These are phyloP conservation scores for Chrysosporium keratinophilum DNA, from an alignment of 2,329 filamentous ascomycete genomes.

Conservation along the genomic window DNA sequence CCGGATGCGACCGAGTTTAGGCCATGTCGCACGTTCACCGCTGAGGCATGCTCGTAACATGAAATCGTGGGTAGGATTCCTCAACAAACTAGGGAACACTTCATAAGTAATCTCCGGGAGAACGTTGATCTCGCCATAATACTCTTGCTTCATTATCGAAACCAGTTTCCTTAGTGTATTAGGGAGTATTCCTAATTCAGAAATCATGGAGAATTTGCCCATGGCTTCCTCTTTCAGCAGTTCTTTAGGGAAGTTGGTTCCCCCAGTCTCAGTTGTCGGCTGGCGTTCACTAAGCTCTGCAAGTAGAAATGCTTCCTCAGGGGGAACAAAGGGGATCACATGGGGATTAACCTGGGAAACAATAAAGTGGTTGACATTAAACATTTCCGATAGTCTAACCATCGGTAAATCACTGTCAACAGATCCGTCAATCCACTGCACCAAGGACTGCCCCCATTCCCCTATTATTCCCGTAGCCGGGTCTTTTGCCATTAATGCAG, in stretches of 20 bases:
- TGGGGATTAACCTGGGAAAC: conserved; percentile 96
- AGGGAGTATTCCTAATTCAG: conserved; percentile 70
- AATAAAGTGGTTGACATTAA: conserved; percentile 97
- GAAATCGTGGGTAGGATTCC: conserved; percentile 76
- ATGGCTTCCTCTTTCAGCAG: conserved; percentile 70
- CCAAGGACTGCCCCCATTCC: conserved; percentile 76
- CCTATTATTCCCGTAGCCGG: conserved; percentile 64
- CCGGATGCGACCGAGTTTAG: conserved; percentile 70
- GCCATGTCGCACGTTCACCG: conserved; percentile 85
- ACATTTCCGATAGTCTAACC: conserved; percentile 82
- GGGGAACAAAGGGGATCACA: conserved; percentile 72
- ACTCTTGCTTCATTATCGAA: conserved; percentile 78
- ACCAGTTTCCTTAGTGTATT: conserved; percentile 66
- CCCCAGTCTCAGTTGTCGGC: not conserved
- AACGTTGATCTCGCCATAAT: conserved; percentile 92
- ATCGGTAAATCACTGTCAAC: conserved; percentile 92
- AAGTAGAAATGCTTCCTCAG: conserved; percentile 52
- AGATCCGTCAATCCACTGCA: conserved; percentile 86
- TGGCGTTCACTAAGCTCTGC: conserved; percentile 24
- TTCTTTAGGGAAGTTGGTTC: conserved; percentile 44
- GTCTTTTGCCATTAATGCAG: conserved; percentile 72
- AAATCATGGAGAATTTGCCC: conserved; percentile 68
- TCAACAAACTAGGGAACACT: conserved; percentile 66
- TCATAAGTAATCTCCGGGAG: conserved; percentile 65
- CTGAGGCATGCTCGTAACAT: conserved; percentile 68